Evolutionary conservation across 345 rosid species (phyloP).

Genomic region (Physaria fendleri): DNA sequence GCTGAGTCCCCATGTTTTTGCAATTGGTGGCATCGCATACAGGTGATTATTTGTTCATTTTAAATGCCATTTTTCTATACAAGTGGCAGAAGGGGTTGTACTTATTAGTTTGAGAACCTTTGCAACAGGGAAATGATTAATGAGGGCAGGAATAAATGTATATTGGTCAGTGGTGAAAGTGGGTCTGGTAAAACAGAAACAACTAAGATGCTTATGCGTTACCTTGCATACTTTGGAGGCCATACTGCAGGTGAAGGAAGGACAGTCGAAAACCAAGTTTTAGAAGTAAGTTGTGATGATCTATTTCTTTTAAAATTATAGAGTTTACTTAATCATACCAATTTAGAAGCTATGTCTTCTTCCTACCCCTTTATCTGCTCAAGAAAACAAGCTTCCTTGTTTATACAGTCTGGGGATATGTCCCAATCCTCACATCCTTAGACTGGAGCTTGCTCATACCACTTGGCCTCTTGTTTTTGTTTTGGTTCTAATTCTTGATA

Average conservation of each 20-base stretch:
- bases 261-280: conserved; percentile 71
- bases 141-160: conserved; percentile 70
- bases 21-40: conserved; percentile 73
- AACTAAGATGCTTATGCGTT: conserved; percentile 89
- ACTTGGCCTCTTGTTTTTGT: conserved; percentile 6
- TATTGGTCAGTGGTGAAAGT: conserved; percentile 93
- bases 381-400: background rate
- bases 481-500: conserved; percentile 1
- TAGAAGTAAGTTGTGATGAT: conserved; percentile 55
- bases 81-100: conserved; percentile 8
- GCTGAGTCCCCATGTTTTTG: conserved; percentile 73
- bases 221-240: conserved; percentile 85
- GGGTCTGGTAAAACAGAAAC: conserved; percentile 98
- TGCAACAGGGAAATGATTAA: conserved; percentile 68
- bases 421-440: background rate
- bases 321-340: background rate
- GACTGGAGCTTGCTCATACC: conserved; percentile 3
- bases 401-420: background rate
- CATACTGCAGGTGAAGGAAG: conserved; percentile 54
- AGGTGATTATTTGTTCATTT: conserved; percentile 38
- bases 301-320: background rate
- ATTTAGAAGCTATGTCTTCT: background rate
- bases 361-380: conserved; percentile 2
- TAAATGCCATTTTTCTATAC: background rate
- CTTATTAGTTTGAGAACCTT: conserved; percentile 12